Conservation (phyloP, 2,329 filamentous ascomycete genomes). For the Spiromastix sp. region DNA sequence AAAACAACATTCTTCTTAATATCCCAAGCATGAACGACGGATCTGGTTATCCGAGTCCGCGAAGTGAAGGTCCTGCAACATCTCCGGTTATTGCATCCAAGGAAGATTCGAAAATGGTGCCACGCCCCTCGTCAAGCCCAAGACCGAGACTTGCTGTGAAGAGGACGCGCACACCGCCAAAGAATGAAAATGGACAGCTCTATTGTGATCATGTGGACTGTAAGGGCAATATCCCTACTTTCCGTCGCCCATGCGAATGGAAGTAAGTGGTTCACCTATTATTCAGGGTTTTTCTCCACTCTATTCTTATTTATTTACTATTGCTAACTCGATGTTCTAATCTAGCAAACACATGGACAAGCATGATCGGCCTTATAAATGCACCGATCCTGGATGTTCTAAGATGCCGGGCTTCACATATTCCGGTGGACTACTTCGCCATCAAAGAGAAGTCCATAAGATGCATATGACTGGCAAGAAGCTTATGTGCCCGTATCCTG, state of each 20-base stretch:
- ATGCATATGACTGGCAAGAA: slow-evolving; percentile 85
- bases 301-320: not conserved
- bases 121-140: slow-evolving; percentile 20
- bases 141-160: slow-evolving; percentile 32
- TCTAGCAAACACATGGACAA: slow-evolving; percentile 95
- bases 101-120: slow-evolving; percentile 17
- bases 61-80: slow-evolving; percentile 31
- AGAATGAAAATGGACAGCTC: slow-evolving; percentile 63
- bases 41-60: slow-evolving; percentile 33
- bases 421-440: slow-evolving; percentile 75
- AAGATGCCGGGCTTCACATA: slow-evolving; percentile 94
- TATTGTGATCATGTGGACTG: slow-evolving; percentile 65
- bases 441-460: slow-evolving; percentile 87
- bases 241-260: slow-evolving; percentile 84
- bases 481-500: slow-evolving; percentile 72
- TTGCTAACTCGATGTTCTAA: slow-evolving; percentile 3
- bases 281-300: not conserved
- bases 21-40: slow-evolving; percentile 30
- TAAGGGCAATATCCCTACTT: slow-evolving; percentile 52
- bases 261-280: slow-evolving; percentile 55
- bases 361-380: slow-evolving; percentile 88
- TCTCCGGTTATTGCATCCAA: slow-evolving; percentile 25
- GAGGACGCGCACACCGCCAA: slow-evolving; percentile 42
- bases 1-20: slow-evolving; percentile 15
- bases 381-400: slow-evolving; percentile 69